Conservation (phyloP, 768 basidiomycete species). For the Amanita brunnescens region DNA sequence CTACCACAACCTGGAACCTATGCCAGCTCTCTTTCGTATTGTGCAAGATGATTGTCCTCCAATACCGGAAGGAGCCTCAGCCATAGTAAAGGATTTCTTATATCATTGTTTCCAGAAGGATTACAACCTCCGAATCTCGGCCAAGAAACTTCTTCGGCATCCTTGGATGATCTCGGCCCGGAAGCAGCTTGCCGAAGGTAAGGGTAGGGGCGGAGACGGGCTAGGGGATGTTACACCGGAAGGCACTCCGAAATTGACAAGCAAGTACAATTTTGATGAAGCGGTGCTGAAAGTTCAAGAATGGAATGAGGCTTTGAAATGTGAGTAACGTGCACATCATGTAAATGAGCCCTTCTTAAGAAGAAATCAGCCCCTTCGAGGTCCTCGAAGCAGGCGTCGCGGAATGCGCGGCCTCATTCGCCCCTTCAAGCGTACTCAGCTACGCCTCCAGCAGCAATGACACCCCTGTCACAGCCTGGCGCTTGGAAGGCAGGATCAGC, state of each 20-base stretch:
- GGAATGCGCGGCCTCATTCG: constrained; percentile 36
- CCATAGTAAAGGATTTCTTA: constrained; percentile 93
- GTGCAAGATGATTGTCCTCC: constrained; percentile 98
- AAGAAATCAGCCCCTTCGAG: constrained; percentile 53
- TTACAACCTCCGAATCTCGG: constrained; percentile 86
- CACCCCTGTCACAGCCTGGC: constrained; percentile 19
- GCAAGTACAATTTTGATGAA: constrained; percentile 89
- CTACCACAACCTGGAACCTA: constrained; percentile 91
- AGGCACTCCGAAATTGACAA: constrained; percentile 37
- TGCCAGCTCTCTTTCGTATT: constrained; percentile 97
- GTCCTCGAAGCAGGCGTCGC: constrained; percentile 57
- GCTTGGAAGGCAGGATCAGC: constrained; percentile 27
- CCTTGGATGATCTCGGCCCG: constrained; percentile 93
- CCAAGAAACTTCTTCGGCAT: constrained; percentile 85
- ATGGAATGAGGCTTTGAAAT: constrained; percentile 97
- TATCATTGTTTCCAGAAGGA: constrained; percentile 99
- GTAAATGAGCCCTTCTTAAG: constrained; percentile 9
- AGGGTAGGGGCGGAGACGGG: constrained; percentile 22
- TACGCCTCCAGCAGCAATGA: constrained; percentile 22
- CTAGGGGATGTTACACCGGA: constrained; percentile 27
- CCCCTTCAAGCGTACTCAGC: constrained; percentile 36
- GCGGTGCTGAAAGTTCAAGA: constrained; percentile 93
- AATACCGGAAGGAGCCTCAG: constrained; percentile 91
- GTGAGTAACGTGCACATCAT: constrained; percentile 30
- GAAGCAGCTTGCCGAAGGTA: constrained; percentile 53